Base-by-base conservation (phyloP, 768 basidiomycete genomes). In the Mrakia gelida region DNA sequence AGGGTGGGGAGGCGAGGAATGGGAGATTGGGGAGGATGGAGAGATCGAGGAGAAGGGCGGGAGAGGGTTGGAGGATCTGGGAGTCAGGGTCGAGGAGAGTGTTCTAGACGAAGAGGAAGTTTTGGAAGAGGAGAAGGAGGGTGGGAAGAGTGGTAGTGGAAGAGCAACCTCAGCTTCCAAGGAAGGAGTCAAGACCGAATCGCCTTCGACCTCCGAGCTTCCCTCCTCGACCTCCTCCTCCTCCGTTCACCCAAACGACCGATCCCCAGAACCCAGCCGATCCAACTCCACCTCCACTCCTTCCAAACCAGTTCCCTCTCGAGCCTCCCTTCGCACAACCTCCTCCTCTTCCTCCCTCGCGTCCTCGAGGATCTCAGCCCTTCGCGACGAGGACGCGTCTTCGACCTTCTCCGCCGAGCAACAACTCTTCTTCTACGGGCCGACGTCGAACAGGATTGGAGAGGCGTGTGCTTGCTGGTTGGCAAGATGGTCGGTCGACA, bases 401-500 rank as follows among this genome's bases (percentile, higher is more conserved):
- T 70, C 67, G 21, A 23, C 67, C 21, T 34, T 10, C 67, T 34
- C 34, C 9, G 41, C 28, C 4, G 73, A 73, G 15, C 62, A 68
- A 49, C 74, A 52, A 1, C 11, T 45, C 15, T 79, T 85, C 52
- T 92, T 90, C 81, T 96, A 97, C 81, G 95, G 94, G n/a, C 87
- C 89, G n/a, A 87, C 94, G 15, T 92, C 92, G 0, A 90, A 94
- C 84, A 95, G 93, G 85, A 92, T 97, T 76, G 95, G 95, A 18
- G 94, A 96, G 84, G 91, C 93, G 0, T 91, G 91, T 80, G 88
- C 89, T 3, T 93, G 92, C 83, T 98, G 94, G 94, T 86, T 97
- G 26, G 88, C 90, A 0, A 87, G 92, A 63, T 98, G 95, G 95
- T 92, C 90, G 0, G 83, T 85, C 18, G 94, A 97, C 82, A 87